Conservation (phyloP, 345 rosid genomes). For the Sonneratia alba region DNA sequence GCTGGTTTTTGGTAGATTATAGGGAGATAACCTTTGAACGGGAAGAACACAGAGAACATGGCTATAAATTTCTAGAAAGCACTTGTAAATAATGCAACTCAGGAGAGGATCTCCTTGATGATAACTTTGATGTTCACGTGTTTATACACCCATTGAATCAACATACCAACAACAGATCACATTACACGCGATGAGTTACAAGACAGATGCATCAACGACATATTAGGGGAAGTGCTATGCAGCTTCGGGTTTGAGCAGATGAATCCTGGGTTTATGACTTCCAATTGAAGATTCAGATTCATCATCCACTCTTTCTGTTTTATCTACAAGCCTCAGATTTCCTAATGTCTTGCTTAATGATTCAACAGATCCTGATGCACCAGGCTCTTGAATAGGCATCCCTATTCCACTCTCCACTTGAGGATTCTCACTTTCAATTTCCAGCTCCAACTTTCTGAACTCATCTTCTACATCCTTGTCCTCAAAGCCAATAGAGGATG, state of each 20-base stretch:
- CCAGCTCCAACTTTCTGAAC: slow-evolving; percentile 55
- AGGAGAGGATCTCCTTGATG: not conserved
- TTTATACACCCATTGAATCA: not conserved
- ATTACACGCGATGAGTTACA: not conserved
- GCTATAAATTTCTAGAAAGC: not conserved
- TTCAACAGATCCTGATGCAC: slow-evolving; percentile 26
- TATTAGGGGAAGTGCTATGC: slow-evolving; percentile 6
- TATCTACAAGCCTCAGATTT: slow-evolving; percentile 46
- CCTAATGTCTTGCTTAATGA: slow-evolving; percentile 41
- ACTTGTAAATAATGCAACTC: not conserved
- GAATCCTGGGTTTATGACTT: not conserved
- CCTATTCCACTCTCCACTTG: not conserved
- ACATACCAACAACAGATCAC: not conserved
- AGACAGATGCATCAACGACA: not conserved
- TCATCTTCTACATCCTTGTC: slow-evolving; percentile 75
- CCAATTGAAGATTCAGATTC: not conserved
- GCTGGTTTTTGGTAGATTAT: not conserved
- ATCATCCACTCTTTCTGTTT: slow-evolving; percentile 2
- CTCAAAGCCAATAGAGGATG: slow-evolving; percentile 33
- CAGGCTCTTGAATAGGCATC: slow-evolving; percentile 12
- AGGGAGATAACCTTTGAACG: not conserved
- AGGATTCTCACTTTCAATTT: slow-evolving; percentile 35
- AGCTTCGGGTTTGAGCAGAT: slow-evolving; percentile 7
- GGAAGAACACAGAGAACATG: not conserved
- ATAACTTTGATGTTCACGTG: not conserved